Conservation (phyloP, 305 asterid genomes). For the Ruellia speciosa region DNA sequence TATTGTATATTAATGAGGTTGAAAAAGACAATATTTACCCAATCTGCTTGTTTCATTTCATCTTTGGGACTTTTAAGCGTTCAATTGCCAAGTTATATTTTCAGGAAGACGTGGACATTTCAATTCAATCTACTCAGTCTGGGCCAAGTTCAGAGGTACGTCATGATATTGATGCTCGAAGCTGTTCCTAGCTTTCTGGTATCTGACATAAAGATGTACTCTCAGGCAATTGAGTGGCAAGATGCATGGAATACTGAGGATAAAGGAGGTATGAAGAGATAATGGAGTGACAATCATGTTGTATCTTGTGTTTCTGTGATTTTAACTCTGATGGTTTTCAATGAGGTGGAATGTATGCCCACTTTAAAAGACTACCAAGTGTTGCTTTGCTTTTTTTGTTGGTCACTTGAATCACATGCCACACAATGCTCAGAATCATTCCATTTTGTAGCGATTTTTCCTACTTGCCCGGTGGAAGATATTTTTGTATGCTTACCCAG, state of each 20-base stretch:
- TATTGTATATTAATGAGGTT: background rate
- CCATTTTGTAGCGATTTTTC: too few relatives aligned
- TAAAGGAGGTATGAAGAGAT: slow-evolving; percentile 26
- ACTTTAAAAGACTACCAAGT: too few relatives aligned
- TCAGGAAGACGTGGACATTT: slow-evolving; percentile 52
- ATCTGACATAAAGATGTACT: slow-evolving; percentile 24
- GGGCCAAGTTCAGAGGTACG: slow-evolving; percentile 39
- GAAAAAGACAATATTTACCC: background rate
- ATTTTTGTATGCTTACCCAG: too few relatives aligned
- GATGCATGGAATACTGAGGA: slow-evolving; percentile 29
- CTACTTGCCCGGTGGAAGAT: too few relatives aligned
- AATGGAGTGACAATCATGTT: slow-evolving; percentile 1
- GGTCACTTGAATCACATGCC: background rate
- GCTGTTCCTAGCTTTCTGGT: slow-evolving; percentile 12
- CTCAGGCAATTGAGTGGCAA: slow-evolving; percentile 36
- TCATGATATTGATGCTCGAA: slow-evolving; percentile 4
- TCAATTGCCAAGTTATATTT: slow-evolving; percentile 13
- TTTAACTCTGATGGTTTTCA: background rate
- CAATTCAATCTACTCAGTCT: slow-evolving; percentile 38
- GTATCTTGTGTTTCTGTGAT: background rate
- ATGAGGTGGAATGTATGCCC: background rate
- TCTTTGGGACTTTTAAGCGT: slow-evolving; percentile 14
- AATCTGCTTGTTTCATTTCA: background rate
- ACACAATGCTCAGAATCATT: background rate
- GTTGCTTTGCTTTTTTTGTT: background rate